Percentiles rank a stretch among this genome's conserved stretches.
Evolutionary conservation across 2,329 filamentous ascomycete genomes (phyloP).

Genomic region (Penicillium sp.): DNA sequence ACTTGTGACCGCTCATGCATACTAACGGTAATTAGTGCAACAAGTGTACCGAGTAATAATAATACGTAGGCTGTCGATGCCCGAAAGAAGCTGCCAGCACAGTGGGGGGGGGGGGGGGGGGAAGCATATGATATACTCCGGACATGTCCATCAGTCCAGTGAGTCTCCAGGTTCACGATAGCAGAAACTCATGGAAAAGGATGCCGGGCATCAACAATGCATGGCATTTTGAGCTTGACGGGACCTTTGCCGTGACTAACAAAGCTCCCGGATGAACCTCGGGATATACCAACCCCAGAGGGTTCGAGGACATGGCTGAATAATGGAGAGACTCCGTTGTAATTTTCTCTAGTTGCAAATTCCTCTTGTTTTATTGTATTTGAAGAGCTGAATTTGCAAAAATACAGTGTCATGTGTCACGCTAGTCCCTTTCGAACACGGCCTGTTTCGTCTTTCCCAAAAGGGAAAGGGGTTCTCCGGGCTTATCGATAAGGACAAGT

Average conservation of each 20-base stretch:
- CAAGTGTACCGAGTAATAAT: background rate
- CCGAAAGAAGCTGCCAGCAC: background rate
- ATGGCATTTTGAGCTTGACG: slow-evolving; percentile 7
- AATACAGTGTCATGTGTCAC: slow-evolving; percentile 6
- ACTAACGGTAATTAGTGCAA: background rate
- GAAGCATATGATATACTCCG: background rate
- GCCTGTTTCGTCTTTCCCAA: slow-evolving; percentile 12
- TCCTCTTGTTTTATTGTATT: background rate
- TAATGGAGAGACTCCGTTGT: background rate
- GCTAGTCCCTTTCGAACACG: slow-evolving; percentile 5
- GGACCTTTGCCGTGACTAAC: slow-evolving; percentile 5
- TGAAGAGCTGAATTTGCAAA: background rate
- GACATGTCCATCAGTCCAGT: background rate
- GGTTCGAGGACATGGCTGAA: background rate
- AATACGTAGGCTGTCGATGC: background rate
- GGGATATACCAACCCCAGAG: background rate
- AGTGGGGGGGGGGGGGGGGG: no score
- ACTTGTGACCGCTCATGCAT: background rate
- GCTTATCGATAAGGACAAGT: slow-evolving; percentile 20
- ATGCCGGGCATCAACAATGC: background rate
- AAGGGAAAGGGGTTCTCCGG: slow-evolving; percentile 15
- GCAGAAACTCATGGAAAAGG: background rate
- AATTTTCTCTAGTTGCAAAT: background rate
- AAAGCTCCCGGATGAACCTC: background rate
- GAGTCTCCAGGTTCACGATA: background rate